Base-by-base conservation (phyloP, 192 early-diverging fungal genomes). In the Paraglomus occultum region DNA sequence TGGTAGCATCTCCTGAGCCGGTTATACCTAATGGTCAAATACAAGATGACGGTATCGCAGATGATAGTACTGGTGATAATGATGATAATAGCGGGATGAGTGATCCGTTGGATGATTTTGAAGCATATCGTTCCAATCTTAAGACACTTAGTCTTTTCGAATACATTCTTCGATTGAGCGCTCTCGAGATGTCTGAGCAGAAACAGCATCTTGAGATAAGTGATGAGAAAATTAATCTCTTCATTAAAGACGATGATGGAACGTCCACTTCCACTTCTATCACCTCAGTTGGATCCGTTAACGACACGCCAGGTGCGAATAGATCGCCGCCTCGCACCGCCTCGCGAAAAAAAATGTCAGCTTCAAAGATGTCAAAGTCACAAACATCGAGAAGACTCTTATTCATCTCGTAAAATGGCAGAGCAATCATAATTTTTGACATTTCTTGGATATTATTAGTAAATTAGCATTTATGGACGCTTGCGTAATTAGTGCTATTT, bases 161-260 rank as follows among this genome's bases (percentile, higher is more conserved):
- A 71, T 87, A 85, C 64, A 68, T 83, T 15, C 71, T 92, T 5
- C 81, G 86, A 44, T 76, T 91, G 40, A 81, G 84, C 1, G 74
- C 84, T 11, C 71, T 92, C 10, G 90, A 91, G 73, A 76, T 80
- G 39, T 70, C 81, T 40, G 90, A 92, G 66, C 85, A 90, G 51
- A 72, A 70, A 52, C 76, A 81, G 51, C 87, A 91, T 75, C 70
- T 89, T 3, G 80, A 89, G 22, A 79, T 87, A 5, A 73, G 82
- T 6, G 90, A 92, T 74, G 90, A 90, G 58, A 84, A 87, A 55
- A 76, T 92, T 40, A 75, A 82, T 45, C 67, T 88, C 51, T 92
- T 83, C 53, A 50, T 88, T 42, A 51, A 55, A 55, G 77, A 81
- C 43, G 81, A 82, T n/a, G 64, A 72, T 64, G 52, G 44, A 20